These are phyloP conservation scores for Elymus sibiricus DNA, from an alignment of 176 grass and related monocot genomes.

Conservation along the genomic window DNA sequence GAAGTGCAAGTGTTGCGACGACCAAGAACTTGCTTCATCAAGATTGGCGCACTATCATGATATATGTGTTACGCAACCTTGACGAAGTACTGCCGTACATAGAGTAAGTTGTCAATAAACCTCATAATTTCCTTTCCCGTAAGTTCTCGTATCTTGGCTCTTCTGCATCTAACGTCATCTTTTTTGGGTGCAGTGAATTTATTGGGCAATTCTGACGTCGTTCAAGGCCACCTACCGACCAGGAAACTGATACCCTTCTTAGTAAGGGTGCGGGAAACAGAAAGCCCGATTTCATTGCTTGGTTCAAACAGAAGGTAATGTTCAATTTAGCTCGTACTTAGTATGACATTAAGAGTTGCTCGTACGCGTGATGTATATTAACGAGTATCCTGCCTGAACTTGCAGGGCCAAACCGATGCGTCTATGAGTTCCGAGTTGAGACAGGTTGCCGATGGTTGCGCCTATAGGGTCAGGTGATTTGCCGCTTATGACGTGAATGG, in stretches of 20 bases:
- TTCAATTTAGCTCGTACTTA: too few relatives aligned
- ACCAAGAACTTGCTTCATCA: not conserved
- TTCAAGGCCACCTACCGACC: not conserved
- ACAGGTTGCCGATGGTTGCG: not conserved
- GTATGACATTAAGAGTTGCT: too few relatives aligned
- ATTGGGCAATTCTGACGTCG: not conserved
- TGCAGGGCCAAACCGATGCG: not conserved
- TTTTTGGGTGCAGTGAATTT: not conserved
- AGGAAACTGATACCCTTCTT: not conserved
- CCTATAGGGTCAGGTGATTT: not conserved
- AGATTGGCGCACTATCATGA: not conserved
- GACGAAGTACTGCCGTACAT: not conserved
- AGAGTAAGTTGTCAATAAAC: not conserved
- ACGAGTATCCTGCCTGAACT: not conserved
- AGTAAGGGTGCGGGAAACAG: not conserved
- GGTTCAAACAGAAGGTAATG: not conserved
- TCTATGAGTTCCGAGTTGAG: not conserved
- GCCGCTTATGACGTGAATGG: too few relatives aligned
- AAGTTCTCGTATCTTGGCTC: not conserved
- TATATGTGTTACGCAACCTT: not conserved
- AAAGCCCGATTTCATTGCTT: slow-evolving; percentile 16
- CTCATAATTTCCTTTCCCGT: too few relatives aligned
- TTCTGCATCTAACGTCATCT: not conserved
- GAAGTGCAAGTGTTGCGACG: not conserved
- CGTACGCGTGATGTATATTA: not conserved